Evolutionary conservation across 1,284 basidiomycete genomes (phyloP), one percentile per base, ranked within the genome.

Genomic region (Phlebopus sp.): DNA sequence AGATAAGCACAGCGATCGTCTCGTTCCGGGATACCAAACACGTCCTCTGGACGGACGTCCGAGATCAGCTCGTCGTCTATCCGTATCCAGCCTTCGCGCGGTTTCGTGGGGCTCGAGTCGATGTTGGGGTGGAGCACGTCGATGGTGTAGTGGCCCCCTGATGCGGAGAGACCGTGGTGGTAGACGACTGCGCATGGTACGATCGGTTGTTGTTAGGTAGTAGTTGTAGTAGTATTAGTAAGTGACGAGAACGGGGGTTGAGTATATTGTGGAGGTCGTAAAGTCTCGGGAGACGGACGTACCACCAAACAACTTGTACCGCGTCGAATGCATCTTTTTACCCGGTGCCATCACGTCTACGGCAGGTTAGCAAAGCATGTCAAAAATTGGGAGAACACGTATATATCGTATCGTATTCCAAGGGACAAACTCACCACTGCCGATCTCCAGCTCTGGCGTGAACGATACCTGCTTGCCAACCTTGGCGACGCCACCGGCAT

Each of bases 81-180:
- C 53, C 95, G 85, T 50, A 97, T 78, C 96, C 92, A 98, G 17
- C 77, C 84, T 60, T 86, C 79, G 3, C 77, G 69, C 19, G 66
- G 68, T 34, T 52, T 64, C 3, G 43, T 50, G 4, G 55, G 47
- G 55, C 62, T 66, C 40, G 74, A 68, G 59, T 81, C 81, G 11
- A 82, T 79, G 56, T 83, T 82, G 17, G 91, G 88, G 52, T 92
- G 86, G 7, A 95, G 72, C 1, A 97, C 90, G 55, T 95, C 89
- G 37, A 97, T 82, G 1, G 95, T 99, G 72, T 98, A 99, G 68
- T 98, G 95, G 0, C 96, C 96, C 6, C 95, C 95, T 0, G 85
- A 86, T 0, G 96, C 93, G 11, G 89, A 90, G 39, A 79, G 74
- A 2, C 96, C 96, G 60, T 99, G 95, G 68, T 99, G 96, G 68